Conservation (phyloP, 2,329 filamentous ascomycete genomes). For the Aspergillus quadrilineatus region DNA sequence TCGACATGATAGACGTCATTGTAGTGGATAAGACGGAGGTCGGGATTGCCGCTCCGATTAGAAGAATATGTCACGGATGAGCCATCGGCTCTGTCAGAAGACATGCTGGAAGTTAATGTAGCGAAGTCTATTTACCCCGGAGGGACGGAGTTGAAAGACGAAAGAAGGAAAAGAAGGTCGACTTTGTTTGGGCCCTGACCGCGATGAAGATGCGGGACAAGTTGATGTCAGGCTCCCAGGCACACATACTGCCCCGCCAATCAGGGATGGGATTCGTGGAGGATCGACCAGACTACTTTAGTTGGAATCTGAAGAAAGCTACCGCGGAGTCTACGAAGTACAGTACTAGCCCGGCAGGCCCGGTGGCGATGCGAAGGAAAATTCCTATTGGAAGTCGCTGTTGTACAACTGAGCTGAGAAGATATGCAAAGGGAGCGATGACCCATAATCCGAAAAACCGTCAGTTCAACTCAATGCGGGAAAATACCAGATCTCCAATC, state of each 20-base stretch:
- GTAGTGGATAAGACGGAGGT: constrained; percentile 81
- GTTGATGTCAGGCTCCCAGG: constrained; percentile 10
- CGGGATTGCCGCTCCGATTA: constrained; percentile 54
- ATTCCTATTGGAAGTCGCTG: neutral
- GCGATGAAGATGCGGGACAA: neutral
- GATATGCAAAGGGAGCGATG: neutral
- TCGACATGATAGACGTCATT: constrained; percentile 95
- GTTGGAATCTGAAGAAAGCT: neutral
- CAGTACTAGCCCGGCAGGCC: neutral
- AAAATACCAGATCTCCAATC: constrained; percentile 1
- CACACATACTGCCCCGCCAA: constrained; percentile 3
- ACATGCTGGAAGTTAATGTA: constrained; percentile 22
- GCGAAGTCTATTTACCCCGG: neutral
- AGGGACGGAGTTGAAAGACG: neutral
- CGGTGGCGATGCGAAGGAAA: neutral
- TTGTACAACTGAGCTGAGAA: constrained; percentile 5
- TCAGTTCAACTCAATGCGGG: neutral
- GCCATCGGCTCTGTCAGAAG: constrained; percentile 32
- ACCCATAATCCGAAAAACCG: no score
- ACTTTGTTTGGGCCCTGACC: neutral
- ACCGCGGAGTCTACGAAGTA: neutral
- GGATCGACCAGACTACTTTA: constrained; percentile 7
- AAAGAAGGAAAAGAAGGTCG: neutral
- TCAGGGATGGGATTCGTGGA: neutral
- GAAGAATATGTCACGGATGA: constrained; percentile 45